Evolutionary conservation across 139 green algal species (phyloP).

Genomic region (Diplosphaera chodatii): DNA sequence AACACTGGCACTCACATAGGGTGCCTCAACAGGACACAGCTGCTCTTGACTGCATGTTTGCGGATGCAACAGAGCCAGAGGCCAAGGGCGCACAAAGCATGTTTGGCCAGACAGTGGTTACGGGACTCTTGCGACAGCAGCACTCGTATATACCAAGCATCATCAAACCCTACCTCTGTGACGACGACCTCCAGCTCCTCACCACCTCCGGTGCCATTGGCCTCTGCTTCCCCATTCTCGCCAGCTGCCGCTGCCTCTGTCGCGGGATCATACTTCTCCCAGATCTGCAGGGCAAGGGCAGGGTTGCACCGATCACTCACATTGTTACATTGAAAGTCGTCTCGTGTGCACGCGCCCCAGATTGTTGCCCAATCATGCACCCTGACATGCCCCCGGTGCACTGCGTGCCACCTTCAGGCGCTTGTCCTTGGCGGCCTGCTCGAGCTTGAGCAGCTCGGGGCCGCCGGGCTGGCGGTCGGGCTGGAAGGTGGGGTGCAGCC

Average conservation of each 20-base stretch:
- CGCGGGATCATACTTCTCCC: conserved; percentile 46
- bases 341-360: background rate
- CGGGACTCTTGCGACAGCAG: too few relatives aligned
- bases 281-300: conserved; percentile 28
- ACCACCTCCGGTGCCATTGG: conserved; percentile 10
- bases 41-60: too few relatives aligned
- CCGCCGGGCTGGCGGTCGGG: conserved; percentile 21
- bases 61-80: too few relatives aligned
- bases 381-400: conserved; percentile 15
- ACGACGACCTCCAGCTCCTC: conserved; percentile 58
- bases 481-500: conserved; percentile 70
- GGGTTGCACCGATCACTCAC: background rate
- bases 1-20: too few relatives aligned
- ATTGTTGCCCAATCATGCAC: background rate
- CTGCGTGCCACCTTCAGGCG: conserved; percentile 70
- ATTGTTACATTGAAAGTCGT: too few relatives aligned
- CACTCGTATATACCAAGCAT: too few relatives aligned
- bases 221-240: conserved; percentile 15
- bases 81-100: too few relatives aligned
- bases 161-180: too few relatives aligned
- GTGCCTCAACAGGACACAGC: too few relatives aligned
- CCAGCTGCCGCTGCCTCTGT: conserved; percentile 7
- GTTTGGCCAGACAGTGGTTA: too few relatives aligned
- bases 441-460: conserved; percentile 50
- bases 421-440: conserved; percentile 62